Evolutionary conservation across 2,329 filamentous ascomycete genomes (phyloP).

Genomic region (Diaporthe caulivora): DNA sequence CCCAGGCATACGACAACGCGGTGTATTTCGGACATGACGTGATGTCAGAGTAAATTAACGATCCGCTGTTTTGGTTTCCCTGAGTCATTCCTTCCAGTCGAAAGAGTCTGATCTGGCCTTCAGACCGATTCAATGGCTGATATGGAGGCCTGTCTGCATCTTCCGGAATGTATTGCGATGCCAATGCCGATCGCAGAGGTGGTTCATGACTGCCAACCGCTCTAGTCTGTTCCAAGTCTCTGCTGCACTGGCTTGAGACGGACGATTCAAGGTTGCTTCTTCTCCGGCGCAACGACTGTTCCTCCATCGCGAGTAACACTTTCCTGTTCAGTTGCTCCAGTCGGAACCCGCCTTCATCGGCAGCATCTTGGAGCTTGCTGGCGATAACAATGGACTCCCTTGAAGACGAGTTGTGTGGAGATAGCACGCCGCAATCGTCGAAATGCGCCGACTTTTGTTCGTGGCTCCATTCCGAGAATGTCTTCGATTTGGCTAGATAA

Average conservation of each 20-base stretch:
- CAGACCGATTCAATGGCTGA: neutral
- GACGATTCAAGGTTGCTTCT: neutral
- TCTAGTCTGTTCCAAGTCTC: neutral
- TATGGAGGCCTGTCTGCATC: neutral
- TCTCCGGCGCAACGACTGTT: neutral
- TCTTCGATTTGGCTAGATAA: neutral
- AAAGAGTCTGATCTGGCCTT: conserved; percentile 3
- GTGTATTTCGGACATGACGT: neutral
- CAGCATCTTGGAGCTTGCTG: neutral
- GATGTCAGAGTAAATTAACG: neutral
- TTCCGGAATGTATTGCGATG: neutral
- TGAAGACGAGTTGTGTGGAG: neutral
- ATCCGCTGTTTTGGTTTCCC: neutral
- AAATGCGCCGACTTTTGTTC: neutral
- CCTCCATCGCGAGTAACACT: conserved; percentile 3
- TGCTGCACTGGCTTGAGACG: neutral
- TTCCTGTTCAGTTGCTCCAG: conserved; percentile 14
- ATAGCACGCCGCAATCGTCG: neutral
- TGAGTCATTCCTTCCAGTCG: neutral
- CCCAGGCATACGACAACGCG: neutral
- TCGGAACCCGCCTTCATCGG: neutral
- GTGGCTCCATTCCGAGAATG: no score
- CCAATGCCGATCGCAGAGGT: neutral
- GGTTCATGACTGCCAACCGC: neutral
- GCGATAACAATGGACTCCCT: neutral